Base-by-base conservation (phyloP, 306 rosid genomes). In the Vicia sativa region DNA sequence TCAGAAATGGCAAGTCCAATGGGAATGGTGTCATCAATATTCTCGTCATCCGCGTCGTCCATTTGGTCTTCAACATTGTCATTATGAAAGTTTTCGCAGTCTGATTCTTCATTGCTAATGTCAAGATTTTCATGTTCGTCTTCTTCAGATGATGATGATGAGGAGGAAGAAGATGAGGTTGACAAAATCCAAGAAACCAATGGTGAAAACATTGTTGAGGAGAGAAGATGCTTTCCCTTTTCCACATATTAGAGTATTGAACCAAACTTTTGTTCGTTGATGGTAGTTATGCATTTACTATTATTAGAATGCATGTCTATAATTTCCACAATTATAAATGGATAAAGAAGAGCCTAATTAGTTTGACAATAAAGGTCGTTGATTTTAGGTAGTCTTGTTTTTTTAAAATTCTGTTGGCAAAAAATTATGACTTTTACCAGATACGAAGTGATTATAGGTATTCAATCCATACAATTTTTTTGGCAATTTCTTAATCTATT, bases 121-220 rank as follows among this genome's bases (percentile, higher is more conserved):
- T 43, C 59, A 28, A 52, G 13, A 31, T 12, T 52, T 49, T 65
- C 68, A 70, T 70, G 67, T 21, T 35, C 49, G 7, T 43, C 64
- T 34, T 73, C 77, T 12, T 18, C 65, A 0, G 46, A 44, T 5
- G 77, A 62, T 6, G 57, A 45, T 5, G 77, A 52, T 3, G 81
- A 38, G 2, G 79, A 49, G n/a, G 72, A 65, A 5, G 78, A 65
- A 7, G 70, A 65, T 9, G 77, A 37, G 9, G 81, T 23, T 1
- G 79, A 42, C 34, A 78, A 23, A 26, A 81, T 53, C 86, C 86
- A 81, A 46, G 86, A 81, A 66, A 81, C 55, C 43, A 81, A 74
- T 6, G 78, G 73, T 3, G 73, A 53, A 62, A 81, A 43, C 85
- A 81, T 81, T 59, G 65, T 65, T 65, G 64, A 50, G 64, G 79